Percentiles rank a stretch among this genome's conserved stretches.
Evolutionary conservation across 2,329 filamentous ascomycete species (phyloP).

Genomic region (Volutella citrinella): DNA sequence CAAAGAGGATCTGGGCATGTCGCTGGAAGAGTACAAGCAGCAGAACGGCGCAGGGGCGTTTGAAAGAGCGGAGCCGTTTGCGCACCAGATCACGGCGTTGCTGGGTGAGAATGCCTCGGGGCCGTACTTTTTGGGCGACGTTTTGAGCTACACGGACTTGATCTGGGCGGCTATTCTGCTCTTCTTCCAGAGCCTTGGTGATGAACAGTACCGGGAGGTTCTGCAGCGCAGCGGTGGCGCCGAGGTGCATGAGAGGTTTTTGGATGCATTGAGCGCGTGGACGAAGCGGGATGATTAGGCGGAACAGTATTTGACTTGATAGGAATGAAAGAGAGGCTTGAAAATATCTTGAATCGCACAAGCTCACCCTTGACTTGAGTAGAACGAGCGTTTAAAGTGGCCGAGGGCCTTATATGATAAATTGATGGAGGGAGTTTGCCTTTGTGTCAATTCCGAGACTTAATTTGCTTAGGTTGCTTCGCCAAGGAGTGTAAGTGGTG

Average conservation of each 20-base stretch:
- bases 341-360: too few species aligned
- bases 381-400: too few species aligned
- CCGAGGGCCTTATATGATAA: too few species aligned
- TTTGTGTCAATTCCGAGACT: too few species aligned
- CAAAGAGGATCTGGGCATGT: constrained; percentile 12
- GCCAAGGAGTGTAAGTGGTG: too few species aligned
- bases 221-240: constrained; percentile 11
- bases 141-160: constrained; percentile 55
- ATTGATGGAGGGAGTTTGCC: too few species aligned
- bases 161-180: constrained; percentile 48
- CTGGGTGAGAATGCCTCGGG: constrained; percentile 37
- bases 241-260: constrained; percentile 3
- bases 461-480: too few species aligned
- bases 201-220: constrained; percentile 12
- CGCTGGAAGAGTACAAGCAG: constrained; percentile 13
- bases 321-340: too few species aligned
- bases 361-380: too few species aligned
- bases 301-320: too few species aligned
- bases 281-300: constrained; percentile 11
- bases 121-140: constrained; percentile 57
- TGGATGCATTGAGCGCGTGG: constrained; percentile 11
- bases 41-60: constrained; percentile 9
- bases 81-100: constrained; percentile 11
- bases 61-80: constrained; percentile 13
- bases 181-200: constrained; percentile 26